Conservation (phyloP, 495 filamentous ascomycete species). For the Gamarada debralockiae region DNA sequence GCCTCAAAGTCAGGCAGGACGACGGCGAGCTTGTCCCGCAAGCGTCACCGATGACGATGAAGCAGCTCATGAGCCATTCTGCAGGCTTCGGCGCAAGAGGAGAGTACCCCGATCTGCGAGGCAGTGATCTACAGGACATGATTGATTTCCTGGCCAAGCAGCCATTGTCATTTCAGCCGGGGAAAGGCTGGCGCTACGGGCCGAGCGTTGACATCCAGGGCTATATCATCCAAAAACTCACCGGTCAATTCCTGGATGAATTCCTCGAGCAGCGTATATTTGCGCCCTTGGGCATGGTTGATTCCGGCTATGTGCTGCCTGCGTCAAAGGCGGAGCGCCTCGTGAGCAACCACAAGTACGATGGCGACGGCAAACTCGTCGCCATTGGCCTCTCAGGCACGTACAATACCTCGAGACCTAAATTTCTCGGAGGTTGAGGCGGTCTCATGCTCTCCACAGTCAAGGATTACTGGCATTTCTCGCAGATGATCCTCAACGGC, state of each 20-base stretch:
- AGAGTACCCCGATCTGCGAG: not conserved
- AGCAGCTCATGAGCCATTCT: not conserved
- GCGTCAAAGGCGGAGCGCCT: not conserved
- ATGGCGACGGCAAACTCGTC: not conserved
- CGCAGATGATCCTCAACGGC: conserved; percentile 5
- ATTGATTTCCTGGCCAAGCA: too few species aligned
- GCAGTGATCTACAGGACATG: too few species aligned
- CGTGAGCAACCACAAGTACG: conserved; percentile 3
- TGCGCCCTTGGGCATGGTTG: conserved; percentile 12
- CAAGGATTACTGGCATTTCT: conserved; percentile 3
- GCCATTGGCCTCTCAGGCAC: not conserved
- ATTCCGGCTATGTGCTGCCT: too few species aligned
- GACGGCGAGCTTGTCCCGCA: too few species aligned
- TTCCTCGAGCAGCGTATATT: not conserved
- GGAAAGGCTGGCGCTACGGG: conserved; percentile 45
- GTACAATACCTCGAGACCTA: conserved; percentile 1
- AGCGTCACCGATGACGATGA: not conserved
- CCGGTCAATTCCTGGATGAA: not conserved
- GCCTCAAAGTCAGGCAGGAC: conserved; percentile 3
- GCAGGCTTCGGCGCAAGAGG: not conserved
- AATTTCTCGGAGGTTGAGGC: not conserved
- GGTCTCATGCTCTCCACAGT: conserved; percentile 2
- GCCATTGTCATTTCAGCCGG: conserved; percentile 45
- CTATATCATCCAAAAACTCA: not conserved
- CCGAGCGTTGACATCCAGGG: not conserved